phyloP scores from a whole-genome alignment of 176 grass and related monocot species.

The Phoenix dactylifera region DNA sequence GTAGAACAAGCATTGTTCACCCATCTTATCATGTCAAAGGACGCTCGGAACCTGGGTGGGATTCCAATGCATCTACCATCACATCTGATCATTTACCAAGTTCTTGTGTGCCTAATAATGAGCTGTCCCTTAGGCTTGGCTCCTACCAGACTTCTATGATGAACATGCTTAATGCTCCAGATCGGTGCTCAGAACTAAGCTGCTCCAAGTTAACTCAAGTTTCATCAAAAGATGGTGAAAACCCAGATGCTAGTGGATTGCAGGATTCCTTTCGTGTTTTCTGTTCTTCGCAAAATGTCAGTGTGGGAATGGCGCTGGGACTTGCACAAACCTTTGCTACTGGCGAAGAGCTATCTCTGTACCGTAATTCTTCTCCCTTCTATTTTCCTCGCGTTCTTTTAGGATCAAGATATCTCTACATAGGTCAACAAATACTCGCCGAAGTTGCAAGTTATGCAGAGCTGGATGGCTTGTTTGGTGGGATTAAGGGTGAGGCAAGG shows the following conservation, averaged over 20 bases:
- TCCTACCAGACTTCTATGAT: not conserved
- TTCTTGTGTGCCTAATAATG: no score
- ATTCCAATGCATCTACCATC: no score
- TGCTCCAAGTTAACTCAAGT: not conserved
- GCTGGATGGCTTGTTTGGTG: not conserved
- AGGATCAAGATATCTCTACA: not conserved
- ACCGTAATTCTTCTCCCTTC: not conserved
- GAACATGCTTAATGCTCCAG: not conserved
- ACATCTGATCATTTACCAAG: no score
- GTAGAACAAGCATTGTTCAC: not conserved
- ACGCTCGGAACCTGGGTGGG: not conserved
- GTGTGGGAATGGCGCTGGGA: not conserved
- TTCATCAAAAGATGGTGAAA: not conserved
- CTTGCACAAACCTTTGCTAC: not conserved
- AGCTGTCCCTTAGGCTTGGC: no score
- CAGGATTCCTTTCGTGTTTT: no score
- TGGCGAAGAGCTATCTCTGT: not conserved
- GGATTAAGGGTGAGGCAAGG: no score
- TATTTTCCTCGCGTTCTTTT: not conserved
- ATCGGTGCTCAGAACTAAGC: not conserved
- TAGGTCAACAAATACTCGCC: constrained; percentile 3
- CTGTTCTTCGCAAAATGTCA: no score
- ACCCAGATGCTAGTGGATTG: no score
- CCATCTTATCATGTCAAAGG: constrained; percentile 1
- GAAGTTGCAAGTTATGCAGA: not conserved